Conservation (phyloP, 2,329 filamentous ascomycete species). For the Beauveria asiatica region DNA sequence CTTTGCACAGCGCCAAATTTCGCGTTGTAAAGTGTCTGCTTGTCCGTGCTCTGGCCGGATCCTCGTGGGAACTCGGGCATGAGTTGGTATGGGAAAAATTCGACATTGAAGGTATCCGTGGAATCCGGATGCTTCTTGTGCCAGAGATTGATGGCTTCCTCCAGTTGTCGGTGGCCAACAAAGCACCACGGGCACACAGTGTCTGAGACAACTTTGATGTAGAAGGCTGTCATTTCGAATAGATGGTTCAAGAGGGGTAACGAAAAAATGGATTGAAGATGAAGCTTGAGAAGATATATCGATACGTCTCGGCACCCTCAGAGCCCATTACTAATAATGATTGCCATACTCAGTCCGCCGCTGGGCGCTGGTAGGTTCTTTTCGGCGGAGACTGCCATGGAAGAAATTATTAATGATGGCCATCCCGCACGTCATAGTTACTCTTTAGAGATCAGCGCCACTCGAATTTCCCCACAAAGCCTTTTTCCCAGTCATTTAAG, state of each 20-base stretch:
- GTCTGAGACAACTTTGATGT: slow-evolving; percentile 40
- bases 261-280: background rate
- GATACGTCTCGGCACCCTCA: background rate
- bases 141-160: slow-evolving; percentile 36
- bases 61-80: slow-evolving; percentile 26
- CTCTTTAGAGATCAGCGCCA: background rate
- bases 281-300: no score
- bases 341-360: no score
- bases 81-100: slow-evolving; percentile 39
- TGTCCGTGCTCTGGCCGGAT: slow-evolving; percentile 25
- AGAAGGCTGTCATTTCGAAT: slow-evolving; percentile 48
- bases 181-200: slow-evolving; percentile 45
- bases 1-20: slow-evolving; percentile 58
- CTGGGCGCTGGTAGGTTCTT: no score
- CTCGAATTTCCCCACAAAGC: background rate
- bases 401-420: slow-evolving; percentile 3
- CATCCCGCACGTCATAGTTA: background rate
- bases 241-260: no score
- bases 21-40: slow-evolving; percentile 28
- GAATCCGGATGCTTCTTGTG: slow-evolving; percentile 30
- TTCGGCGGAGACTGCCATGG: no score
- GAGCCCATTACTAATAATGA: background rate
- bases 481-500: no score
- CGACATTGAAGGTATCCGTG: slow-evolving; percentile 50
- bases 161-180: slow-evolving; percentile 37